Evolutionary conservation across 106 monocot species (phyloP).

Genomic region (Dendrobium huoshanense): DNA sequence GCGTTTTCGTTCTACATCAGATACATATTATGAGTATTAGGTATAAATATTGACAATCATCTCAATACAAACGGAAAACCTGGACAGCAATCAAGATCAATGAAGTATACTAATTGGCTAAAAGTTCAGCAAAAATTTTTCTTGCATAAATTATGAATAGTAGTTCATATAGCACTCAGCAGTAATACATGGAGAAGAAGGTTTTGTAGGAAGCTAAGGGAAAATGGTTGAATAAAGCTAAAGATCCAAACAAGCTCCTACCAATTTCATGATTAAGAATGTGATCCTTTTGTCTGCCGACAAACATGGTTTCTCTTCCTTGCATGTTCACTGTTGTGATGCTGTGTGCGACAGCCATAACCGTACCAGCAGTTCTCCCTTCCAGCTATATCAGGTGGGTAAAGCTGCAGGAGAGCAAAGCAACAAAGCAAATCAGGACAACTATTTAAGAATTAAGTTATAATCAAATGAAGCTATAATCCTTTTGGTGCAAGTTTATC

Average conservation of each 20-base stretch:
- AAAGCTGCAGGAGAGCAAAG: conserved; percentile 27
- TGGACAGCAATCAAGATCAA: no score
- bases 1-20: no score
- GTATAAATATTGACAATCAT: no score
- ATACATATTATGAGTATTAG: no score
- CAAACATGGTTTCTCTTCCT: conserved; percentile 89
- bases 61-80: no score
- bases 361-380: conserved; percentile 98
- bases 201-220: not conserved
- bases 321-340: conserved; percentile 78
- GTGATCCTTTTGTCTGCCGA: conserved; percentile 52
- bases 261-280: not conserved
- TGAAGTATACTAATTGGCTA: no score
- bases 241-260: no score
- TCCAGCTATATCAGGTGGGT: conserved; percentile 50
- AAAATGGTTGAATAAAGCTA: no score
- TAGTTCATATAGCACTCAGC: not conserved
- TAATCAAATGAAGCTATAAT: not conserved
- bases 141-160: not conserved
- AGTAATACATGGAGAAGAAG: not conserved
- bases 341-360: conserved; percentile 81
- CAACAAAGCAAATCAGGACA: not conserved
- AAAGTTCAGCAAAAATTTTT: no score
- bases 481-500: not conserved
- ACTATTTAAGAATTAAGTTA: not conserved